phyloP scores from a whole-genome alignment of 345 rosid species.

The Laguncularia racemosa region DNA sequence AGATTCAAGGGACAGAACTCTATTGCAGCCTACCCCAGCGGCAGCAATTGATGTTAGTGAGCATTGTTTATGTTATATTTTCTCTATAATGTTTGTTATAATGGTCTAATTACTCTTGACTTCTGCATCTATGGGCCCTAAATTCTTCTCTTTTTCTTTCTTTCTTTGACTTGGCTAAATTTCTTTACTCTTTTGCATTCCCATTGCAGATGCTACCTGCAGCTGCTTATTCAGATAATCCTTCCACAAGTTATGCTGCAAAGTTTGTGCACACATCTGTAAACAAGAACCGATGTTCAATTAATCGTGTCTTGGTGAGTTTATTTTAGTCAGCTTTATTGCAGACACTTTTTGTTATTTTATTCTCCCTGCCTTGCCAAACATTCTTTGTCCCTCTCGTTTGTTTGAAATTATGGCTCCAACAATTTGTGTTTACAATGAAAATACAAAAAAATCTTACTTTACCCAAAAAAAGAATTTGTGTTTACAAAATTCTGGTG shows the following conservation, averaged over 20 bases:
- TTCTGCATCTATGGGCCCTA: too few species aligned
- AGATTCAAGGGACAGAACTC: conserved; percentile 72
- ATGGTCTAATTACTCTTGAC: too few species aligned
- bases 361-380: not conserved
- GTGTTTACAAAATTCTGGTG: too few species aligned
- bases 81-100: not conserved
- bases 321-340: not conserved
- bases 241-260: conserved; percentile 92
- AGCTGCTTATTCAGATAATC: conserved; percentile 84
- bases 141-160: not conserved
- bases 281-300: conserved; percentile 92
- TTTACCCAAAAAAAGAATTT: too few species aligned
- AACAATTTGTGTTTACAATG: too few species aligned
- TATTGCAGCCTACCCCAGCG: conserved; percentile 80
- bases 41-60: conserved; percentile 83
- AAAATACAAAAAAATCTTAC: too few species aligned
- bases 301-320: conserved; percentile 83
- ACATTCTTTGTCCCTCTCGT: not conserved
- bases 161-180: conserved; percentile 5
- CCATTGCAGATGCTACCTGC: conserved; percentile 77
- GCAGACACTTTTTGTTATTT: too few species aligned
- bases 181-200: conserved; percentile 10
- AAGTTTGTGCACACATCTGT: conserved; percentile 95
- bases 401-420: not conserved
- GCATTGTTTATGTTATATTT: conserved; percentile 7